These are phyloP conservation scores for Groenewaldozyma auringiensis DNA, from an alignment of 1,139 yeast species.

Conservation along the genomic window DNA sequence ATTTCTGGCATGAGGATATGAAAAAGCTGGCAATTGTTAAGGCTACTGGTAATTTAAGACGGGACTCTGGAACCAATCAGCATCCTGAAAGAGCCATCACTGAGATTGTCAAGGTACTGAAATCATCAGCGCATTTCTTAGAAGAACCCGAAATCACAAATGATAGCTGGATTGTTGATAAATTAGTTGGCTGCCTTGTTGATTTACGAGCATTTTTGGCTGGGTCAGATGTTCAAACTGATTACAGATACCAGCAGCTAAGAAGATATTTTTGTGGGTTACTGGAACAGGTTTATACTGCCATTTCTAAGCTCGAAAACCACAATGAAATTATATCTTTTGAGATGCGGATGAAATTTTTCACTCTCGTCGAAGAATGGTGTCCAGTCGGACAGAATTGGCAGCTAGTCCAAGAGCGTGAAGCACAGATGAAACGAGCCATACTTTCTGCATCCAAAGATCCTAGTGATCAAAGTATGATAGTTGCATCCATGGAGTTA, in stretches of 20 bases:
- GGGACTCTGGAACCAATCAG: constrained; percentile 16
- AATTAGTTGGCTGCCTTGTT: constrained; percentile 56
- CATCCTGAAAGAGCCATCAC: constrained; percentile 54
- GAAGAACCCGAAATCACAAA: constrained; percentile 43
- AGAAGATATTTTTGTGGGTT: constrained; percentile 77
- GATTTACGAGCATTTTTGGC: constrained; percentile 59
- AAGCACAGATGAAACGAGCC: constrained; percentile 44
- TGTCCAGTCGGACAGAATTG: constrained; percentile 76
- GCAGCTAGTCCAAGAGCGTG: constrained; percentile 57
- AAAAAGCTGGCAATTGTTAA: constrained; percentile 1
- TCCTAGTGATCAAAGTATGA: constrained; percentile 31
- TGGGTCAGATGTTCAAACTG: constrained; percentile 50
- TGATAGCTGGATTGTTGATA: constrained; percentile 66
- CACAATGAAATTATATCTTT: constrained; percentile 65
- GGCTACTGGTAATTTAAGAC: constrained; percentile 6
- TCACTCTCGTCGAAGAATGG: constrained; percentile 84
- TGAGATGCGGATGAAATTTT: constrained; percentile 77
- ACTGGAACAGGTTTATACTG: constrained; percentile 57
- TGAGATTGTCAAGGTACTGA: constrained; percentile 71
- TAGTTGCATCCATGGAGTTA: constrained; percentile 74
- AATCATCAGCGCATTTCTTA: constrained; percentile 61
- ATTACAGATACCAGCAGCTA: constrained; percentile 66
- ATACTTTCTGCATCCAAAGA: constrained; percentile 24
- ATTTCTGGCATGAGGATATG: constrained; percentile 29
- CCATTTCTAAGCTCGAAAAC: constrained; percentile 36